phyloP scores from a whole-genome alignment of 768 basidiomycete genomes.

The Rhodotorula sphaerocarpa region DNA sequence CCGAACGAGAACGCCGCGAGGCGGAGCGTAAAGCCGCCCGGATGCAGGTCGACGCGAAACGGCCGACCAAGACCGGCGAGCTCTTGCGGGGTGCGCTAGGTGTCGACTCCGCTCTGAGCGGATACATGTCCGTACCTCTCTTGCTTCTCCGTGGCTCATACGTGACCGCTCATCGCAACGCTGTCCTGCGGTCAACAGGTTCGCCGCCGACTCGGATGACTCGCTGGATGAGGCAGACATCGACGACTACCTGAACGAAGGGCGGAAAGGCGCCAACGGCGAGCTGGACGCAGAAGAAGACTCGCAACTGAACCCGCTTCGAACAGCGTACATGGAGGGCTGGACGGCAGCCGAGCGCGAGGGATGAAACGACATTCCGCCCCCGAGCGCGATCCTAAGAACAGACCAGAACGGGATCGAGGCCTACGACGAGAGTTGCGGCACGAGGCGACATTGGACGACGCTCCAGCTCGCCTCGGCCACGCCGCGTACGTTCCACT shows the following conservation, averaged over 20 bases:
- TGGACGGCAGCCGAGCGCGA: not conserved
- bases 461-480: slow-evolving; percentile 29
- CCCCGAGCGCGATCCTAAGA: not conserved
- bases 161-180: not conserved
- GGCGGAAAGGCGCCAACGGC: slow-evolving; percentile 6
- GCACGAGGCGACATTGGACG: not conserved
- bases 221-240: slow-evolving; percentile 9
- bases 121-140: slow-evolving; percentile 19
- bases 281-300: slow-evolving; percentile 27
- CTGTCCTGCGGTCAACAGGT: not conserved
- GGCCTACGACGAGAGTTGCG: too few species aligned
- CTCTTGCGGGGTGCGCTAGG: slow-evolving; percentile 16
- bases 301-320: slow-evolving; percentile 25
- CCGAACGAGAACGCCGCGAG: slow-evolving; percentile 5
- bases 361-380: not conserved
- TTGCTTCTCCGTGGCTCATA: not conserved
- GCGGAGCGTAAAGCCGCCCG: not conserved
- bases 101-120: slow-evolving; percentile 6
- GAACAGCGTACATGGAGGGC: slow-evolving; percentile 22
- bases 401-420: too few species aligned
- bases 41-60: slow-evolving; percentile 5
- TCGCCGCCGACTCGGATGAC: slow-evolving; percentile 8
- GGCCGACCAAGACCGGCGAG: slow-evolving; percentile 10
- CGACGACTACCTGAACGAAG: slow-evolving; percentile 16
- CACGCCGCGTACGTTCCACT: slow-evolving; percentile 23